These are phyloP conservation scores for Gentiana straminea DNA, from an alignment of 257 asterid species.

Conservation along the genomic window DNA sequence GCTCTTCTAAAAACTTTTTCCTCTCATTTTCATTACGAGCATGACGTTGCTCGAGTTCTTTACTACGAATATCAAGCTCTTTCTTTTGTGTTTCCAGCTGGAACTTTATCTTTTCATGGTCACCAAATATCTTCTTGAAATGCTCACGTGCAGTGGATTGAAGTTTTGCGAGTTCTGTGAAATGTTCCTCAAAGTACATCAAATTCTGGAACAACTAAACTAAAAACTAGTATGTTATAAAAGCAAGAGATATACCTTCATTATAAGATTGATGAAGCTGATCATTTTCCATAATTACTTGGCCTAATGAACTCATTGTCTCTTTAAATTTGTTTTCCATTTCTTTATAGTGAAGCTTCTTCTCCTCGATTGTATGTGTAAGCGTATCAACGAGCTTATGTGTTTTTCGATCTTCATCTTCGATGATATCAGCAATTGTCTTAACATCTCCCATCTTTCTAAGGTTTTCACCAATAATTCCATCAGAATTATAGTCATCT, in stretches of 20 bases:
- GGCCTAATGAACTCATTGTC: constrained; percentile 48
- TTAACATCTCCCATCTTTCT: constrained; percentile 77
- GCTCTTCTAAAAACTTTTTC: constrained; percentile 59
- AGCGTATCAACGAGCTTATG: constrained; percentile 56
- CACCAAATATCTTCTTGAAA: constrained; percentile 58
- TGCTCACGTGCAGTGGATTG: constrained; percentile 71
- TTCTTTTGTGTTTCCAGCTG: constrained; percentile 58
- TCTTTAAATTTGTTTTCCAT: constrained; percentile 56
- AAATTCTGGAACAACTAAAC: background rate
- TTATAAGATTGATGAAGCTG: constrained; percentile 57
- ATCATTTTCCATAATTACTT: constrained; percentile 53
- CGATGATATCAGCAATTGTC: constrained; percentile 64
- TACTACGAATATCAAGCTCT: constrained; percentile 63
- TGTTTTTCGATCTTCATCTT: constrained; percentile 69
- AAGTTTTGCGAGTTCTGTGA: constrained; percentile 66
- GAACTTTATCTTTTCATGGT: constrained; percentile 65
- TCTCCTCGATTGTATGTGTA: constrained; percentile 55
- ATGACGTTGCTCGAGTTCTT: constrained; percentile 68
- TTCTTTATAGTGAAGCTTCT: constrained; percentile 56
- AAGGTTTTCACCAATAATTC: constrained; percentile 62
- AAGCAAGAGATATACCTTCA: constrained; percentile 43
- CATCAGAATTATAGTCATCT: constrained; percentile 54
- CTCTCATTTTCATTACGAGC: constrained; percentile 65
- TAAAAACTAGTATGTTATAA: constrained; percentile 2
- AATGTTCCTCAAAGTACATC: background rate